Base-by-base conservation (phyloP, 768 basidiomycete species). In the Mycena haematopus region DNA sequence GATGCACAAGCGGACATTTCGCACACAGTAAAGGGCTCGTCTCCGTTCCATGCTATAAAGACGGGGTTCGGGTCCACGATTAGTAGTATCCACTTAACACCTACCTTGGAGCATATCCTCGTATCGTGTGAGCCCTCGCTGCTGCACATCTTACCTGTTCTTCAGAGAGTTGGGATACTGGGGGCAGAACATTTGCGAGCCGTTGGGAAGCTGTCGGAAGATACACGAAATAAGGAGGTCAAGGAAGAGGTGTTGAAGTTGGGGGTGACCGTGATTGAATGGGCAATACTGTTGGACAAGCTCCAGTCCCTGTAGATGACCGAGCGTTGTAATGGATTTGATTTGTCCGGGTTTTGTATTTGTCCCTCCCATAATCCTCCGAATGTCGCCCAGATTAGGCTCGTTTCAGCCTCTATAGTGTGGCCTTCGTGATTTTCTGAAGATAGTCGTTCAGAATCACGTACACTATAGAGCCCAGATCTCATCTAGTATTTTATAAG, bases 191-290 rank as follows among this genome's bases (percentile, higher is more conserved):
- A 91, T 72, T 73, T 92, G 38, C 78, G 82, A 13, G 90, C 90
- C 2, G 75, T 91, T 19, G 82, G 80, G 10, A 78, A 82, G 57
- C 72, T 92, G 63, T 83, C 82, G 38, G 87, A 88, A 57, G 86
- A 84, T 62, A 91, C 86, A 22, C 75, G 90, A 65, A 85, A 92
- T 72, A 76, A 84, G 60, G 88, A 91, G 71, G 79, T 92, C 50
- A 88, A 82, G 73, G 87, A 89, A 67, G 87, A 86, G 66, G 90
- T 89, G 56, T 69, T 92, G 74, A 84, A 76, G 70, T 77, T 83
- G 68, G 90, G 90, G 1, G 78, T 92, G 53, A 90, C 89, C 0
- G 80, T 90, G 9, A 78, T 92, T 75, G 90, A 92, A 68, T 92
- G 90, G 90, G 90, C 90, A 22, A 88, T 91, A 68, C 77, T 92